phyloP scores from a whole-genome alignment of 139 green algal genomes.

The Chlamydomonas incerta region DNA sequence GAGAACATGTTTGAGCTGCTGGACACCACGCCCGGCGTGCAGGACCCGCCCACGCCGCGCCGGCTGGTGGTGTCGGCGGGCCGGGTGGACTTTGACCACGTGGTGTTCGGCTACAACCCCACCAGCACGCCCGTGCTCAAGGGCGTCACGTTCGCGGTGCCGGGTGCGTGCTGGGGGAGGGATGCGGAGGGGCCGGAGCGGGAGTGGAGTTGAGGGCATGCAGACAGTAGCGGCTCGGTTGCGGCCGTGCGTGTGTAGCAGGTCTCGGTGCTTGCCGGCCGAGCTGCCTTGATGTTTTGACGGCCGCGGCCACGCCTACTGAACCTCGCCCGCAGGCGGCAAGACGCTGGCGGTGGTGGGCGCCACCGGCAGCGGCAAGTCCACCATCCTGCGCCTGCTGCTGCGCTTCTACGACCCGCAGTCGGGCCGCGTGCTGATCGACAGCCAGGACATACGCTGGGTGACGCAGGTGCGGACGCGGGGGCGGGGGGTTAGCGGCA shows the following conservation, averaged over 20 bases:
- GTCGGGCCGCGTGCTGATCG: conserved; percentile 76
- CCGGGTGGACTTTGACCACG: conserved; percentile 60
- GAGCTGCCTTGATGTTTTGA: too few relatives aligned
- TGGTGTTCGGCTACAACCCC: conserved; percentile 56
- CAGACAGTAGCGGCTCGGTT: too few relatives aligned
- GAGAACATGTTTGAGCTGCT: conserved; percentile 92
- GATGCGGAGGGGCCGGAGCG: conserved; percentile 34
- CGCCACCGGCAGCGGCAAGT: conserved; percentile 91
- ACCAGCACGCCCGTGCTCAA: conserved; percentile 53
- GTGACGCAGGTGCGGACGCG: conserved; percentile 69
- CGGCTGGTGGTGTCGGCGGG: conserved; percentile 53
- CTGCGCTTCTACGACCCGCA: conserved; percentile 90
- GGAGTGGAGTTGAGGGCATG: background rate
- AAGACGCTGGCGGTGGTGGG: conserved; percentile 84
- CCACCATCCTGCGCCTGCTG: conserved; percentile 84
- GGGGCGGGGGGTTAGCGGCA: too few relatives aligned
- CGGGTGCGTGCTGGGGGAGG: conserved; percentile 48
- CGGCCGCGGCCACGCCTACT: too few relatives aligned
- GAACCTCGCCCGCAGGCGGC: conserved; percentile 55
- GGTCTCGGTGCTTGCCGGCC: too few relatives aligned
- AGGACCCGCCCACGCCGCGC: conserved; percentile 61
- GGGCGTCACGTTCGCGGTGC: conserved; percentile 52
- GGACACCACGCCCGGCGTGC: conserved; percentile 57
- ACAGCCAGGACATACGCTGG: conserved; percentile 80
- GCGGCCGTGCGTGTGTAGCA: background rate